Conservation (phyloP, 805 yeast species). For the Candida endomychidarum region DNA sequence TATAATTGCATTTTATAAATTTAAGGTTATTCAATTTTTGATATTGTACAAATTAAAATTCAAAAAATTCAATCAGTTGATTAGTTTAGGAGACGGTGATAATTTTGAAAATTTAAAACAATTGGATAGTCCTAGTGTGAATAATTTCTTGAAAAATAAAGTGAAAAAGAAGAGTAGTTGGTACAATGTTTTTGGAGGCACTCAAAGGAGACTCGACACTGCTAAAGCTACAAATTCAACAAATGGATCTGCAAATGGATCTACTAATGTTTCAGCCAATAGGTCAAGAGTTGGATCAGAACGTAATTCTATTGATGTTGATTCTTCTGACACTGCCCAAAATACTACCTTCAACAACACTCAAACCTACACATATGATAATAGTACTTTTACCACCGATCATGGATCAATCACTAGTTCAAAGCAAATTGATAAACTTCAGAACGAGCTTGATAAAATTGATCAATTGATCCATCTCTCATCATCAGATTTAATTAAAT, state of each 20-base stretch:
- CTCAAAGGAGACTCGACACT: slow-evolving; percentile 4
- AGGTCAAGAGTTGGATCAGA: too few relatives aligned
- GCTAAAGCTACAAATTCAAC: too few relatives aligned
- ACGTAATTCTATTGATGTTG: too few relatives aligned
- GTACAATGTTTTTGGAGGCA: slow-evolving; percentile 45
- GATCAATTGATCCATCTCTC: slow-evolving; percentile 48
- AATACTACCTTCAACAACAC: too few relatives aligned
- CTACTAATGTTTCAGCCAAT: too few relatives aligned
- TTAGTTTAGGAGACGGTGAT: slow-evolving; percentile 20
- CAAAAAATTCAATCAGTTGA: slow-evolving; percentile 36
- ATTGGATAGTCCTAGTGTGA: slow-evolving; percentile 40
- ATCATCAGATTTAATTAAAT: slow-evolving; percentile 41
- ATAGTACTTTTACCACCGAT: not conserved
- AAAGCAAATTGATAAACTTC: slow-evolving; percentile 31
- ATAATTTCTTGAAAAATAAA: slow-evolving; percentile 34
- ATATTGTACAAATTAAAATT: slow-evolving; percentile 40
- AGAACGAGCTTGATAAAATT: slow-evolving; percentile 44
- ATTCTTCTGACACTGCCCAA: too few relatives aligned
- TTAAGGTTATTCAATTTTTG: slow-evolving; percentile 51
- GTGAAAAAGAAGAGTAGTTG: slow-evolving; percentile 33
- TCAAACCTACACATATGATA: not conserved
- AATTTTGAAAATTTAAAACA: slow-evolving; percentile 31
- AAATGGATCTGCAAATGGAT: not conserved
- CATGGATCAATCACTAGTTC: not conserved
- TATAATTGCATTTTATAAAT: slow-evolving; percentile 48